Evolutionary conservation across 371 early-diverging fungal genomes (phyloP), one percentile per base, ranked within the genome.

Genomic region (Apophysomyces sp.): DNA sequence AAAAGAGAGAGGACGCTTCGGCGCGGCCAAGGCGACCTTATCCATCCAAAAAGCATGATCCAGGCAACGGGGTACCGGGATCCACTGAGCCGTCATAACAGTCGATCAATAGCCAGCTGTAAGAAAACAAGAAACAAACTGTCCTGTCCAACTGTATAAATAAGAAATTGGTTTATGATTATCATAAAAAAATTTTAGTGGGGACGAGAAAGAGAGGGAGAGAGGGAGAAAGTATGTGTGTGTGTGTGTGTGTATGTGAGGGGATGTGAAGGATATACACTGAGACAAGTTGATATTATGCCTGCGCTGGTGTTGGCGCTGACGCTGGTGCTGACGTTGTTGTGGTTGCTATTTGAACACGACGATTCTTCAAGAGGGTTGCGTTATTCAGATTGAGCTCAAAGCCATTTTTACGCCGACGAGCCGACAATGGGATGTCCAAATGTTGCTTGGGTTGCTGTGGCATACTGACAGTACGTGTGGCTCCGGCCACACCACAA

Each of bases 361-460:
- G 77, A 31, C 83, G 72, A 15, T 80, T 77, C 53, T 73, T 75
- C 49, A 83, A 52, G n/a, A 83, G 51, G 12, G 81, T 83, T 8
- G 83, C 83, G 21, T 76, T 72, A 40, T 63, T 65, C 30, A 83
- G 61, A 58, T 77, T 77, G 32, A 83, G 60, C 26, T 77, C 74
- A 60, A 83, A 83, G 1, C 65, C 71, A 34, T 72, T 76, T 31
- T 53, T 63, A 9, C 51, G 44, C 15, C 60, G 49, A 32, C 36
- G 49, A 18, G 49, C 21, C 8, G 51, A 49, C 0, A 31, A 7
- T 18, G 58, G 58, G 8, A 52, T 59, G 15, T 18, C 27, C 44
- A 8, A 21, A 21, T n/a, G 49, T 29, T 36, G 26, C 27, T 40
- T 29, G 18, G n/a, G 39, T 13, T 39, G 58, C 58, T 57, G 37